Percentiles rank a stretch among this genome's conserved stretches.
Conservation (phyloP, 306 rosid species). For the Dalbergia cochinchinensis region DNA sequence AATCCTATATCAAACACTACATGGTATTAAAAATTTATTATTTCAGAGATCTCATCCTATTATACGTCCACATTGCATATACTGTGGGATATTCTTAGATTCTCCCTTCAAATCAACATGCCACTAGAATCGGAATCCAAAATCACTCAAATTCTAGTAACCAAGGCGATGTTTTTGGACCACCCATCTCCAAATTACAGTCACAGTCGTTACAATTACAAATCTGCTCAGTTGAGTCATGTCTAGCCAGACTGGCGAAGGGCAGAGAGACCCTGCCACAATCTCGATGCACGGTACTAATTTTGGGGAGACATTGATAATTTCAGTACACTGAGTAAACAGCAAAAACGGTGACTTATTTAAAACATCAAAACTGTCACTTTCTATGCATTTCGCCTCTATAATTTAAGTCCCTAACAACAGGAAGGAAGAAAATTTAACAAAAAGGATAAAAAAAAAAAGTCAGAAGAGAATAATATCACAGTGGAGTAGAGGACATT, state of each 20-base stretch:
- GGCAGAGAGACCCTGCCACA: neutral
- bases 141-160: conserved; percentile 1
- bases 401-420: conserved; percentile 25
- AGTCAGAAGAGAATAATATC: conserved; percentile 39
- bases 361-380: conserved; percentile 49
- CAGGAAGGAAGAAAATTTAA: neutral
- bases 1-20: too few relatives aligned
- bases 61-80: conserved; percentile 46
- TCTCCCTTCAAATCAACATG: conserved; percentile 18
- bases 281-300: neutral
- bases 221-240: neutral
- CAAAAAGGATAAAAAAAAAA: neutral
- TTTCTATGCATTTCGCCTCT: conserved; percentile 40
- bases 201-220: neutral
- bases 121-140: conserved; percentile 11
- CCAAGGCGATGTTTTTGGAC: conserved; percentile 5
- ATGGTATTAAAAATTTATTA: too few relatives aligned
- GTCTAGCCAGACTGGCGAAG: neutral
- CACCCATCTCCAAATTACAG: conserved; percentile 24
- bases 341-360: conserved; percentile 34
- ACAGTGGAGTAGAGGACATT: neutral
- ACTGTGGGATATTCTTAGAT: conserved; percentile 45
- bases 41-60: too few relatives aligned
- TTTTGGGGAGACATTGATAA: neutral
- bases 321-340: neutral